Evolutionary conservation across 2,329 filamentous ascomycete genomes (phyloP).

Genomic region (Arachnopeziza araneosa): DNA sequence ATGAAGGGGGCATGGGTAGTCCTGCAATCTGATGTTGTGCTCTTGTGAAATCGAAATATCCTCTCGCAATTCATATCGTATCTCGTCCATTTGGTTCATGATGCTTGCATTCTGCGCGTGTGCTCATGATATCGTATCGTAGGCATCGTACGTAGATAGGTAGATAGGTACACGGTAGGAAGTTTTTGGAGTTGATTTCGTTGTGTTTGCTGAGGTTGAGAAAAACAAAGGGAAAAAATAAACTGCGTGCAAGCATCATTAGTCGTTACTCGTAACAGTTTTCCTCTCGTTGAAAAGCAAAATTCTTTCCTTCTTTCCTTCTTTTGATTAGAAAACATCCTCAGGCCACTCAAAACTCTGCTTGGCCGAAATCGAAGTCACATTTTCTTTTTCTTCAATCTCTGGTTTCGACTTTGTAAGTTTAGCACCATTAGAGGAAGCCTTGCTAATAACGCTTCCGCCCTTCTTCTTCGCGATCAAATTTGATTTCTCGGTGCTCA

Average conservation of each 20-base stretch:
- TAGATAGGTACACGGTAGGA: background rate
- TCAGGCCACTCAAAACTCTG: conserved; percentile 38
- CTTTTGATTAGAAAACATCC: conserved; percentile 34
- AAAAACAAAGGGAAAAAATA: background rate
- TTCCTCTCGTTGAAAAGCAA: background rate
- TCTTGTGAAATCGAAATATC: background rate
- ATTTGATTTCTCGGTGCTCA: conserved; percentile 12
- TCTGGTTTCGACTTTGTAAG: background rate
- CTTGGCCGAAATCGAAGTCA: conserved; percentile 1
- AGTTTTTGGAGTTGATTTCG: background rate
- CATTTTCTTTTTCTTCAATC: background rate
- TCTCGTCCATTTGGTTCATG: background rate
- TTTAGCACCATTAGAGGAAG: background rate
- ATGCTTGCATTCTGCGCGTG: background rate
- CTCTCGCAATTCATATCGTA: background rate
- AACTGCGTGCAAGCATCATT: background rate
- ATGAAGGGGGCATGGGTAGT: background rate
- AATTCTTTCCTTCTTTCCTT: background rate
- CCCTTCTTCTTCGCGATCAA: conserved; percentile 1
- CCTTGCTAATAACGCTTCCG: background rate
- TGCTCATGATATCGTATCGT: background rate
- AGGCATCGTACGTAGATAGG: background rate
- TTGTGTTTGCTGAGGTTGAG: background rate
- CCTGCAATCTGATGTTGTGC: background rate
- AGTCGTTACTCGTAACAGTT: background rate